Evolutionary conservation across 345 rosid species (phyloP).

Genomic region (Eucalyptus caleyi): DNA sequence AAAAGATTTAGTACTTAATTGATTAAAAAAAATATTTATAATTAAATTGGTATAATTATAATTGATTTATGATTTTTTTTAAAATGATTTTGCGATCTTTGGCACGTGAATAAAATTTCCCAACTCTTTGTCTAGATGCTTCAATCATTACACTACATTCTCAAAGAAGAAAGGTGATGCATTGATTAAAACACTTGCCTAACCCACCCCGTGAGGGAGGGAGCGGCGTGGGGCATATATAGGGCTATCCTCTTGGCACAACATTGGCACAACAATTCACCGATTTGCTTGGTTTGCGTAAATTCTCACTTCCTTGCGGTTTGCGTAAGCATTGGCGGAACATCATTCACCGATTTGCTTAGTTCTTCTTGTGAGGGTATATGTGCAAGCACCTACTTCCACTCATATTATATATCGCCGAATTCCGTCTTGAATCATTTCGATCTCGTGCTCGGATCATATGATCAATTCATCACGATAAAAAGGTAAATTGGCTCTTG

Average conservation of each 20-base stretch:
- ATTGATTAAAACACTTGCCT: background rate
- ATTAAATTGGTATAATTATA: too few relatives aligned
- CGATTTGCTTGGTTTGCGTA: too few relatives aligned
- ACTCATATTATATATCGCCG: background rate
- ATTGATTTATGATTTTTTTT: too few relatives aligned
- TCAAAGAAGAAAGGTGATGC: too few relatives aligned
- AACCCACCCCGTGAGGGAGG: background rate
- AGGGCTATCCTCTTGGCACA: background rate
- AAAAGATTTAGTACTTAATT: too few relatives aligned
- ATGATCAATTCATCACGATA: background rate
- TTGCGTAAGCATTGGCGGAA: background rate
- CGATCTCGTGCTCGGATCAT: background rate
- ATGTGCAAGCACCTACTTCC: background rate
- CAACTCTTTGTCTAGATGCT: too few relatives aligned
- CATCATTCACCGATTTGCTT: background rate
- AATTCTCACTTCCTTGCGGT: background rate
- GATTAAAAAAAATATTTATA: too few relatives aligned
- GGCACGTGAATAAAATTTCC: too few relatives aligned
- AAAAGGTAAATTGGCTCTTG: background rate
- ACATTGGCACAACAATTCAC: too few relatives aligned
- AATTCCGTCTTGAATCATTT: too few relatives aligned
- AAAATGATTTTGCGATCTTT: too few relatives aligned
- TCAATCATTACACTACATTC: too few relatives aligned
- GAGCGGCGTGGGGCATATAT: background rate
- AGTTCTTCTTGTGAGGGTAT: background rate